Evolutionary conservation across 345 rosid genomes (phyloP).

Genomic region (Eucalyptus curtisii): DNA sequence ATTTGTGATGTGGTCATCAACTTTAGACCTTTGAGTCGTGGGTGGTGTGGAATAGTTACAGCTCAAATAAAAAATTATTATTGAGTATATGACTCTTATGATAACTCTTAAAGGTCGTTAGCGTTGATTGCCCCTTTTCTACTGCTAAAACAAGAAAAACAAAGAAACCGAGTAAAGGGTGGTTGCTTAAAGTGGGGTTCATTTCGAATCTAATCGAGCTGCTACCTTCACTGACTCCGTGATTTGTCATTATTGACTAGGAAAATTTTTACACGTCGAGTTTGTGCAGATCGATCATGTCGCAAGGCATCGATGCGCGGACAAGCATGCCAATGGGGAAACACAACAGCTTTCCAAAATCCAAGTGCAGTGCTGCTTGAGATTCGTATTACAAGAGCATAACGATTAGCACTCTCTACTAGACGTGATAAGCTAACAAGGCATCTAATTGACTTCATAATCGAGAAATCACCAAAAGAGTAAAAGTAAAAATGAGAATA

Average conservation of each 20-base stretch:
- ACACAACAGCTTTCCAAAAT: background rate
- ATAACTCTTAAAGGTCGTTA: background rate
- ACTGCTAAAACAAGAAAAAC: background rate
- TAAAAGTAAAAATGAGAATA: background rate
- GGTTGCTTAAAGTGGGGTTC: background rate
- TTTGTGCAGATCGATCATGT: background rate
- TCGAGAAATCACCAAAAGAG: background rate
- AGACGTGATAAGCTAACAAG: background rate
- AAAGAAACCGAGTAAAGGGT: background rate
- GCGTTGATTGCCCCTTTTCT: accelerated
- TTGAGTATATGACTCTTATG: background rate
- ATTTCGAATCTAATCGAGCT: too few relatives aligned
- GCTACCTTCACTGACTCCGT: background rate
- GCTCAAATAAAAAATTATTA: background rate
- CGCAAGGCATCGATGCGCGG: accelerated
- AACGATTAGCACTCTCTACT: background rate
- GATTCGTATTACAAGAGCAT: background rate
- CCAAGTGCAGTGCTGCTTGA: background rate
- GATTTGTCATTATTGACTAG: background rate
- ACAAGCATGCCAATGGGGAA: background rate
- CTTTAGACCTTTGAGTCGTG: accelerated
- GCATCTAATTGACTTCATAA: background rate
- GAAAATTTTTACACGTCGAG: background rate
- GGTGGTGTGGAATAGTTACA: background rate
- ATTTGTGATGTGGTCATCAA: background rate